phyloP scores from a whole-genome alignment of 1,284 basidiomycete genomes.

The Ganoderma sinense region DNA sequence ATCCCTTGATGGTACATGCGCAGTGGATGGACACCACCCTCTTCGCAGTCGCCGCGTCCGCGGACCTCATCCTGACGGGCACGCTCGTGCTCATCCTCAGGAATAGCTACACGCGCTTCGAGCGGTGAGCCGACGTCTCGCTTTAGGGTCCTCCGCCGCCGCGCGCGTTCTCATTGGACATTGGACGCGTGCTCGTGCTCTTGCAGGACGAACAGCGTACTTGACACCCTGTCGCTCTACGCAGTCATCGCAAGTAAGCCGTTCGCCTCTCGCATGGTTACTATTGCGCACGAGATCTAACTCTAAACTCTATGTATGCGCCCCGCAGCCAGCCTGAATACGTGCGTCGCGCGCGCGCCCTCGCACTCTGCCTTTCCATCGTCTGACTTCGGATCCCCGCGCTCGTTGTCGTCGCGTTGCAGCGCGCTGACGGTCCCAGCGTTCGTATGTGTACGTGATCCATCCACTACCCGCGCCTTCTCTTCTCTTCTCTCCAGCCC shows the following conservation, averaged over 20 bases:
- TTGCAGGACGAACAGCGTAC: not conserved
- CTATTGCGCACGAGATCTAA: not conserved
- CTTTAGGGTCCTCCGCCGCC: too few species aligned
- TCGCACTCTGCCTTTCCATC: too few species aligned
- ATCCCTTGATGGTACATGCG: not conserved
- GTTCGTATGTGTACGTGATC: slow-evolving; percentile 5
- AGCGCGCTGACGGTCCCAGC: slow-evolving; percentile 3
- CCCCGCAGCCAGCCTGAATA: not conserved
- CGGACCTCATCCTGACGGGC: slow-evolving; percentile 8
- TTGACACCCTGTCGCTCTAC: slow-evolving; percentile 3
- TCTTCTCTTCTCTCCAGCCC: not conserved
- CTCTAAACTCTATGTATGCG: not conserved
- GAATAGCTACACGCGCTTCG: not conserved
- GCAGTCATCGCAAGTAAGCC: slow-evolving; percentile 5
- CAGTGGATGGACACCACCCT: slow-evolving; percentile 5
- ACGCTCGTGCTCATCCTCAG: not conserved
- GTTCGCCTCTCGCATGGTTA: not conserved
- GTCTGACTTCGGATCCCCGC: not conserved
- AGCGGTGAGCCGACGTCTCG: not conserved
- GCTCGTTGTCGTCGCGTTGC: not conserved
- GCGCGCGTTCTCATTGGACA: not conserved
- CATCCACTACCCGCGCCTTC: not conserved
- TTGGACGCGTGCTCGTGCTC: too few species aligned
- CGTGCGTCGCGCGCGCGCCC: not conserved
- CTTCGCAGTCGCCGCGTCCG: not conserved